Evolutionary conservation across 139 green algal genomes (phyloP), one percentile per base, ranked within the genome.

Genomic region (Yamagishiella unicocca): DNA sequence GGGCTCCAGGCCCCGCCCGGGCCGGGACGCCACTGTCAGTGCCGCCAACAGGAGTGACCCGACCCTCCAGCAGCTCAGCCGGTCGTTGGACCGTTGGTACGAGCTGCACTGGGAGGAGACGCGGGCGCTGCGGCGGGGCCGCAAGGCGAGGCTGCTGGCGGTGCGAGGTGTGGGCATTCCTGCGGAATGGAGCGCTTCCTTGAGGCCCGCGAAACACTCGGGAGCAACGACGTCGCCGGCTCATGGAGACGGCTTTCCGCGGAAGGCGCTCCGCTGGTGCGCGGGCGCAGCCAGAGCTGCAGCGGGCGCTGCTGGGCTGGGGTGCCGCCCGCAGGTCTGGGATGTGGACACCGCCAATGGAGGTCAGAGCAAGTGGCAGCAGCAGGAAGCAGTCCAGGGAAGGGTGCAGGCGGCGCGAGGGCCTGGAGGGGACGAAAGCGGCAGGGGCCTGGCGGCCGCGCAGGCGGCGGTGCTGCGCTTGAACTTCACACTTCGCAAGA

Each of bases 81-180:
- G 19, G 50, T 71, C 53, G 31, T 31, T 83, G 55, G 76, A 83
- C 8, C 7, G 37, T 35, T 83, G 76, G 76, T 71, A 84, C 38
- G 77, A 50, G 45, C 8, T 45, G 55, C 27, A 74, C 37, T 0
- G 5, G 12, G 55, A 73, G 58, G 10, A 17, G 25, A 17, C 7
- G 9, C 10, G 38, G 77, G 55, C 77, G 55, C 21, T 84, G 25
- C 38, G 24, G 55, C 27, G 37, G 24, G 77, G 35, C 5, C 58
- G 77, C 9, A 62, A 37, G 40, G 77, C 38, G 27, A 22, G 38
- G 54, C n/a, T 84, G 58, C 58, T 58, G 55, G 77, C 62, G 37
- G 25, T 84, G 22, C 58, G 58, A 12, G 77, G 77, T 38, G 54
- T 58, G 54, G 24, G 22, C 37, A 7, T 84, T 55, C 77, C 77